Evolutionary conservation across 495 filamentous ascomycete species (phyloP).

Genomic region (Poronia punctata): DNA sequence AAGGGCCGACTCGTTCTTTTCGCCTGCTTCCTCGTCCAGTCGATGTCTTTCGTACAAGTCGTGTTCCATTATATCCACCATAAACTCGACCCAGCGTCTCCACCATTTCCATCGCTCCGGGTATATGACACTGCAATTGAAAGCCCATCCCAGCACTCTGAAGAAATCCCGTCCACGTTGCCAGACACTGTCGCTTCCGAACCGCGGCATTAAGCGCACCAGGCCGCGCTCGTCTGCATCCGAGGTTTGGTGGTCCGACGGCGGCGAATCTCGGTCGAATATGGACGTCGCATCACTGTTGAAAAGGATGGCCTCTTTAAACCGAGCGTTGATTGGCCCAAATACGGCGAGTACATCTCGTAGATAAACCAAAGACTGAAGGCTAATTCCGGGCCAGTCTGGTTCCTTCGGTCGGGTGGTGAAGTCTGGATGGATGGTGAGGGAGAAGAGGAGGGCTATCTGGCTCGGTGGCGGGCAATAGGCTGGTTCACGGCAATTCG

Average conservation of each 20-base stretch:
- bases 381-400: slow-evolving; percentile 28
- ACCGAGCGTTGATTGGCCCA: slow-evolving; percentile 37
- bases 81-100: slow-evolving; percentile 72
- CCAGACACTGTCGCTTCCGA: slow-evolving; percentile 61
- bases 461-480: slow-evolving; percentile 48
- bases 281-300: slow-evolving; percentile 11
- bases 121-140: slow-evolving; percentile 75
- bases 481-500: slow-evolving; percentile 29
- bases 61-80: slow-evolving; percentile 67
- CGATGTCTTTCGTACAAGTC: slow-evolving; percentile 60
- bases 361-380: slow-evolving; percentile 34
- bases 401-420: slow-evolving; percentile 41
- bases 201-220: slow-evolving; percentile 42
- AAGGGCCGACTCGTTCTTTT: slow-evolving; percentile 25
- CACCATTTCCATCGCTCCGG: slow-evolving; percentile 72
- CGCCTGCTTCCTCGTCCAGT: slow-evolving; percentile 20
- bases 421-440: slow-evolving; percentile 63
- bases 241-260: slow-evolving; percentile 3
- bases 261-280: slow-evolving; percentile 17
- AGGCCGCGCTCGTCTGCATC: slow-evolving; percentile 39
- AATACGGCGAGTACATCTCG: slow-evolving; percentile 30
- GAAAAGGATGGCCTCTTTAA: slow-evolving; percentile 27
- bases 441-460: slow-evolving; percentile 59
- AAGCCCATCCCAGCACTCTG: slow-evolving; percentile 84
- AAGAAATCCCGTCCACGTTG: slow-evolving; percentile 75